These are phyloP conservation scores for Lyophyllum shimeji DNA, from an alignment of 768 basidiomycete species.

Conservation along the genomic window DNA sequence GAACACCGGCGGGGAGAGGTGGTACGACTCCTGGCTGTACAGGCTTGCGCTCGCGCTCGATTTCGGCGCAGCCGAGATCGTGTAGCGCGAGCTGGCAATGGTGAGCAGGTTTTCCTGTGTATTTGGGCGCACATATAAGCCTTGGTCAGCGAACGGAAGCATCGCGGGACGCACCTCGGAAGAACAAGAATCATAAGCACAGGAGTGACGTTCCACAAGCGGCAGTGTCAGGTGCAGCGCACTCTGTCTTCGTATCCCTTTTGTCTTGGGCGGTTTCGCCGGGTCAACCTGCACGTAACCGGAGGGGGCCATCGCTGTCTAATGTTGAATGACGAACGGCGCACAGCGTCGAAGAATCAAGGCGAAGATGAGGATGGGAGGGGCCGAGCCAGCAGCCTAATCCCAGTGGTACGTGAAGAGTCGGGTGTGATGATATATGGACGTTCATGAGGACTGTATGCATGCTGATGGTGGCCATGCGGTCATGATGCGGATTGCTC, in stretches of 20 bases:
- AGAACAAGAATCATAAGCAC: background rate
- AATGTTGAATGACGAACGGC: background rate
- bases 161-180: constrained; percentile 3
- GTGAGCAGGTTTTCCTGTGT: constrained; percentile 12
- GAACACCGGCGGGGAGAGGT: constrained; percentile 12
- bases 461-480: no score
- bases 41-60: constrained; percentile 20
- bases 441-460: no score
- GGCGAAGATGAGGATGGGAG: background rate
- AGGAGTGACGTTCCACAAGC: constrained; percentile 13
- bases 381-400: constrained; percentile 18
- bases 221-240: constrained; percentile 12
- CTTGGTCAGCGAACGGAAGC: background rate
- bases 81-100: constrained; percentile 14
- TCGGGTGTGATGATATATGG: no score
- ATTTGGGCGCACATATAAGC: background rate
- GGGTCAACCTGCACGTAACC: constrained; percentile 4
- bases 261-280: background rate
- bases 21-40: constrained; percentile 23
- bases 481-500: no score
- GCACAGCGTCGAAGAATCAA: background rate
- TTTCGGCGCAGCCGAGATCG: constrained; percentile 16
- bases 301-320: constrained; percentile 5
- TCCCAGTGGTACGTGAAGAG: background rate
- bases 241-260: constrained; percentile 12